Percentiles rank a stretch among this genome's conserved stretches.
phyloP scores from a whole-genome alignment of 192 early-diverging fungal species.

The Coemansia sp. region DNA sequence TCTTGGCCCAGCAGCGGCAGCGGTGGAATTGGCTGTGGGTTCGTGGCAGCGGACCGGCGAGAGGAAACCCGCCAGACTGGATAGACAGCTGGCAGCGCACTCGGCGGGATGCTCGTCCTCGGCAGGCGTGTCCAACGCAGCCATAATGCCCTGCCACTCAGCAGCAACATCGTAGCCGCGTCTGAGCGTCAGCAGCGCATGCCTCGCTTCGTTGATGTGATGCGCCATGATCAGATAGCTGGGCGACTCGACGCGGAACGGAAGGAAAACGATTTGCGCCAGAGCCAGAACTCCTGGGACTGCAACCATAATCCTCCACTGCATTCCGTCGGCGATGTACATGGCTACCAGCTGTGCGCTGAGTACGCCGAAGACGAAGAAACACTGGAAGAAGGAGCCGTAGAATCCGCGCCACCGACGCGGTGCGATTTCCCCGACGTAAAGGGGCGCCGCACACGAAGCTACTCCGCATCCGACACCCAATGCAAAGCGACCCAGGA shows the following conservation, averaged over 20 bases:
- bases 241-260: conserved; percentile 68
- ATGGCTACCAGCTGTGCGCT: conserved; percentile 62
- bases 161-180: conserved; percentile 59
- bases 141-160: conserved; percentile 60
- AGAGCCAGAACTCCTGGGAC: conserved; percentile 60
- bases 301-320: conserved; percentile 70
- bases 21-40: background rate
- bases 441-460: conserved; percentile 59
- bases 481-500: conserved; percentile 68
- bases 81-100: background rate
- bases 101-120: background rate
- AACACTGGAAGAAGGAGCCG: conserved; percentile 71
- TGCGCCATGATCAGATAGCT: conserved; percentile 64
- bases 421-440: conserved; percentile 74
- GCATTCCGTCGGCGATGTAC: conserved; percentile 47
- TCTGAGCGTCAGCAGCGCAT: conserved; percentile 62
- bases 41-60: background rate
- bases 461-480: conserved; percentile 71
- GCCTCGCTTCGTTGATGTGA: conserved; percentile 61
- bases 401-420: conserved; percentile 65
- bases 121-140: conserved; percentile 19
- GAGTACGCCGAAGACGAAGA: conserved; percentile 74
- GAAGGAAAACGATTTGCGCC: conserved; percentile 60
- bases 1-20: background rate
- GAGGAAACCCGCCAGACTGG: background rate